Evolutionary conservation across 1,284 basidiomycete species (phyloP).

Genomic region (Rhizoctonia solani): DNA sequence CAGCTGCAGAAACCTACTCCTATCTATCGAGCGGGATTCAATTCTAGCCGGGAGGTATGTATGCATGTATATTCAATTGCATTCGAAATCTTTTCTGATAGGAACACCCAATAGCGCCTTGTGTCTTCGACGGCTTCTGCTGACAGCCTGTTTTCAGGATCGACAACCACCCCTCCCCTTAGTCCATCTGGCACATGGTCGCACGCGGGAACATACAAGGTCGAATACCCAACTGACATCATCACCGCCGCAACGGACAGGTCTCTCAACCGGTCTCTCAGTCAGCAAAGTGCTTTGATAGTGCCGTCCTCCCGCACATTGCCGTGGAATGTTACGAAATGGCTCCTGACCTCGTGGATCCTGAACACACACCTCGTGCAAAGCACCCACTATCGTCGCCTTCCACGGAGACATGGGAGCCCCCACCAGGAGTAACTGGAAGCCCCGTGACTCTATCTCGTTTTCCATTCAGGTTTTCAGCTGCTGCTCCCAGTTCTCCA

Average conservation of each 20-base stretch:
- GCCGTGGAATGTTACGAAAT: constrained; percentile 17
- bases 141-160: constrained; percentile 7
- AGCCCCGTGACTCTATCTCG: constrained; percentile 22
- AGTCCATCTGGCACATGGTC: constrained; percentile 13
- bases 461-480: constrained; percentile 27
- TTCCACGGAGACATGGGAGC: background rate
- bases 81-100: background rate
- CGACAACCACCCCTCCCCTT: constrained; percentile 17
- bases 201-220: background rate
- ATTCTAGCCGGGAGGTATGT: constrained; percentile 30
- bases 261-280: constrained; percentile 1
- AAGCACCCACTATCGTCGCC: background rate
- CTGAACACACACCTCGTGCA: constrained; percentile 9
- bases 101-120: constrained; percentile 2
- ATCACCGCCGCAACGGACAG: background rate
- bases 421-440: background rate
- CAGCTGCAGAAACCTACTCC: constrained; percentile 27
- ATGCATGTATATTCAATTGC: background rate
- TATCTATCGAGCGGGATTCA: constrained; percentile 1
- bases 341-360: constrained; percentile 7
- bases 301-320: constrained; percentile 10
- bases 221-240: background rate
- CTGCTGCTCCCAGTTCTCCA: background rate
- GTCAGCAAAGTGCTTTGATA: constrained; percentile 12
- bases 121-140: constrained; percentile 13